Base-by-base conservation (phyloP, 805 yeast genomes). In the Nakazawaea sp. region DNA sequence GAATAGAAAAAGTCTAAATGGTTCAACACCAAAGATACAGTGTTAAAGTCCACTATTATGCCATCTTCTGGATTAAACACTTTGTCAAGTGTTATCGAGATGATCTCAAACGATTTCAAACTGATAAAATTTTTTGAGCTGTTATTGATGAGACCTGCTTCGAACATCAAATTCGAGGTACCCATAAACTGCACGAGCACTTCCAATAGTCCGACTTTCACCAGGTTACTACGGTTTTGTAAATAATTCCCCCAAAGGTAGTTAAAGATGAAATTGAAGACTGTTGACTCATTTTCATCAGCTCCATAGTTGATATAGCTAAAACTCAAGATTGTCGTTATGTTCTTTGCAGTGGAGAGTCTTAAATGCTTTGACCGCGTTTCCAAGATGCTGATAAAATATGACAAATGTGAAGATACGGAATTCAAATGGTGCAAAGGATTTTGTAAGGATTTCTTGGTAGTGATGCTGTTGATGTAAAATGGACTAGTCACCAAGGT, bases 401-500 rank as follows among this genome's bases (percentile, higher is more conserved):
- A 42, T 16, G 20, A 21, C 9, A 44, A 33, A 19, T 55, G 38
- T 2, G 49, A 40, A 12, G 33, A 32, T n/a, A 37, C 31, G 3
- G 52, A 27, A 11, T 29, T 32, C 13, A 58, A 35, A 33, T 55
- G 59, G 30, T 47, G 45, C 18, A 40, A 35, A 15, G 48, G 40
- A 23, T 46, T 44, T 2, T 45, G 26, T 6, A 34, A n/a, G 1
- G 48, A 40, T 40, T 55, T 59, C 30, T 49, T 56, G 5, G 51
- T 34, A 1, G 50, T 40, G 6, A 56, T 42, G 3, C 51, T 41
- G 2, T 48, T 18, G 9, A 53, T 34, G 37, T 40, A 58, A 32
- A 51, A 51, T 34, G 59, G 63, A 1, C 63, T 55, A 40, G 52
- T 59, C 21, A 60, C 45, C 24, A 61, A 35, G 1, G 54, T 47